phyloP scores from a whole-genome alignment of 2,329 filamentous ascomycete species.

The Colletotrichum somersetense region DNA sequence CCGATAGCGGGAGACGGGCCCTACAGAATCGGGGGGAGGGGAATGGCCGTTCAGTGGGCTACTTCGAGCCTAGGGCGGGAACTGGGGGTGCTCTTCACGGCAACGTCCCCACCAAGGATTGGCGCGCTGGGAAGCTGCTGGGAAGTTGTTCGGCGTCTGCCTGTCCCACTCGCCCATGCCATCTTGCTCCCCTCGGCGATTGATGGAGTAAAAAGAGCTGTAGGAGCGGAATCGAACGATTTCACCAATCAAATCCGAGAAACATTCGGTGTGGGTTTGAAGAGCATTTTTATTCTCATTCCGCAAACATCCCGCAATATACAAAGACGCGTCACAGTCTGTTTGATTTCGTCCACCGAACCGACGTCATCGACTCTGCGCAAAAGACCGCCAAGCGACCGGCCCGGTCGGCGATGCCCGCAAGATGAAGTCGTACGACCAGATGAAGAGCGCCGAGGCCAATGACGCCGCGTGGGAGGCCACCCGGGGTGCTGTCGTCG shows the following conservation, averaged over 20 bases:
- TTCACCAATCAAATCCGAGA: constrained; percentile 31
- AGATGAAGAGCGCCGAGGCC: constrained; percentile 74
- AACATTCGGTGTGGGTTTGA: neutral
- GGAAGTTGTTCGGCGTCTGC: constrained; percentile 37
- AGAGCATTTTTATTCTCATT: neutral
- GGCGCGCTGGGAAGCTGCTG: constrained; percentile 15
- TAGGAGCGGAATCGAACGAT: constrained; percentile 33
- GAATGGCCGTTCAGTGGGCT: constrained; percentile 25
- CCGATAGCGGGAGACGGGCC: constrained; percentile 32
- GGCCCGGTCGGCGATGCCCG: constrained; percentile 23
- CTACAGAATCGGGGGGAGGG: constrained; percentile 16
- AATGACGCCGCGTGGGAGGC: constrained; percentile 80
- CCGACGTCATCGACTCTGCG: constrained; percentile 35
- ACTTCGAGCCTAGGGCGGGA: constrained; percentile 2
- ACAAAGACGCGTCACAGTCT: neutral
- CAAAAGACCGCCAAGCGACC: constrained; percentile 3
- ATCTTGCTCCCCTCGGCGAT: constrained; percentile 33
- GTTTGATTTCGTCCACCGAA: neutral
- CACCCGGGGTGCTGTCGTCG: constrained; percentile 73
- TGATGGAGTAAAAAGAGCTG: constrained; percentile 29
- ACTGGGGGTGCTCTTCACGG: constrained; percentile 7
- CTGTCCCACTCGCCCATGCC: constrained; percentile 25
- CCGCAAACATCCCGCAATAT: neutral
- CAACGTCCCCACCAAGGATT: neutral
- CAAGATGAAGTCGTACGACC: constrained; percentile 65